These are phyloP conservation scores for Candida arabinofermentans DNA, from an alignment of 805 yeast species.

Conservation along the genomic window DNA sequence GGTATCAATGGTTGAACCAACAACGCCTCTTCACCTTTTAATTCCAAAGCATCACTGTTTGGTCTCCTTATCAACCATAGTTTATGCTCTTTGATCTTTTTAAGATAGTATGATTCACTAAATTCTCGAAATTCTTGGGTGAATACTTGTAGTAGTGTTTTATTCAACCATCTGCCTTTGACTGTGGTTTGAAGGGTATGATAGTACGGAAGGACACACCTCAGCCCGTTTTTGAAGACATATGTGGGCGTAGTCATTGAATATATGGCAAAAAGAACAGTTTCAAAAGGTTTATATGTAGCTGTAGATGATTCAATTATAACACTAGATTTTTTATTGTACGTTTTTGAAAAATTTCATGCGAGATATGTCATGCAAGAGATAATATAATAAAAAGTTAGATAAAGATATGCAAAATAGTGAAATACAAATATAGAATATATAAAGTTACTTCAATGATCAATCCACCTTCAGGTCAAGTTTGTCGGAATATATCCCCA, in stretches of 20 bases:
- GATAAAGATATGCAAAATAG: neutral
- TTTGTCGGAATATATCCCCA: constrained; percentile 64
- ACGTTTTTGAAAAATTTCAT: no score
- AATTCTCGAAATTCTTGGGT: constrained; percentile 36
- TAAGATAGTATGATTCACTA: constrained; percentile 19
- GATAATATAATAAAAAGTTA: neutral
- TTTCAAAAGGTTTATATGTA: no score
- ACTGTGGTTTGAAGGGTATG: constrained; percentile 33
- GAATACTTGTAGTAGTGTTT: constrained; percentile 36
- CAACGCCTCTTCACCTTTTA: constrained; percentile 26
- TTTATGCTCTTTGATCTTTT: constrained; percentile 15
- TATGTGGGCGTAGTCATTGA: constrained; percentile 14
- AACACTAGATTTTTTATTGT: no score
- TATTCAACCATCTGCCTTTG: constrained; percentile 43
- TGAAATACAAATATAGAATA: neutral
- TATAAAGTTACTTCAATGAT: neutral
- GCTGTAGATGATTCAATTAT: no score
- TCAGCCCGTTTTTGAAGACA: constrained; percentile 30
- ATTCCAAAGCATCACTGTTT: constrained; percentile 24
- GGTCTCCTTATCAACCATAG: constrained; percentile 16
- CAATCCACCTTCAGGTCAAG: neutral
- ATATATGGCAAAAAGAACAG: neutral
- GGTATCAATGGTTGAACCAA: constrained; percentile 12
- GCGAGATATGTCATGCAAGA: no score
- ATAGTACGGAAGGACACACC: constrained; percentile 40